Conservation (phyloP, 495 filamentous ascomycete genomes). For the Pyrenopolyporus hunteri region DNA sequence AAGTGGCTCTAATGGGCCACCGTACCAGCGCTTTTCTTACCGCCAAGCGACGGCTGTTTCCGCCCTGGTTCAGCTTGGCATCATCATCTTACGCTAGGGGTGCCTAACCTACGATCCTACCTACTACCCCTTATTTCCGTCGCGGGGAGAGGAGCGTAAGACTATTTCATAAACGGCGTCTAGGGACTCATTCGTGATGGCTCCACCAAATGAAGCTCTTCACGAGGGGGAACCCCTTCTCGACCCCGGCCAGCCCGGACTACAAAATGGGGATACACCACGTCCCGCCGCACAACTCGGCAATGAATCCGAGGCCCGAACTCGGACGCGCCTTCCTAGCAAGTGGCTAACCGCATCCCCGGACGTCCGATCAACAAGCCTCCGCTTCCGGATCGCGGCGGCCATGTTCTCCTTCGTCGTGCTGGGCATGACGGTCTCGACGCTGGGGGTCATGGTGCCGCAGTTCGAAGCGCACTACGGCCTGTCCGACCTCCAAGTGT, state of each 20-base stretch:
- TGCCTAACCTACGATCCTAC: too few species aligned
- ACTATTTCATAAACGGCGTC: too few species aligned
- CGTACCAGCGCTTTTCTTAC: too few species aligned
- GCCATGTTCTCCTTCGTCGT: slow-evolving; percentile 27
- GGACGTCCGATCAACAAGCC: background rate
- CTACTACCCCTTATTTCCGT: too few species aligned
- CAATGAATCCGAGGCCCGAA: background rate
- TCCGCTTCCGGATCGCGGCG: slow-evolving; percentile 19
- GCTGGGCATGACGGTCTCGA: slow-evolving; percentile 23
- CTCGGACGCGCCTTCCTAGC: background rate
- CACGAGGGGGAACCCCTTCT: slow-evolving; percentile 22
- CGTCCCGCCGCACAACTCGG: background rate
- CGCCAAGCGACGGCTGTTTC: too few species aligned
- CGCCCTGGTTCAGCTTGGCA: too few species aligned
- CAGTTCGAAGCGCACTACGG: slow-evolving; percentile 61
- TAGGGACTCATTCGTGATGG: background rate
- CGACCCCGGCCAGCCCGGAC: background rate
- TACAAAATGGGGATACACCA: background rate
- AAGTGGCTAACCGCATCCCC: background rate
- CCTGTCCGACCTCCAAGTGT: slow-evolving; percentile 71
- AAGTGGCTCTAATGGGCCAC: too few species aligned
- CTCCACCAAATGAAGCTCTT: background rate
- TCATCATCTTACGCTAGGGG: too few species aligned
- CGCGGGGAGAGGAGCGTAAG: too few species aligned
- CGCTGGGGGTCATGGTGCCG: slow-evolving; percentile 31